Conservation (phyloP, 169 alveolate genomes). For the Toxoplasma gondii region DNA sequence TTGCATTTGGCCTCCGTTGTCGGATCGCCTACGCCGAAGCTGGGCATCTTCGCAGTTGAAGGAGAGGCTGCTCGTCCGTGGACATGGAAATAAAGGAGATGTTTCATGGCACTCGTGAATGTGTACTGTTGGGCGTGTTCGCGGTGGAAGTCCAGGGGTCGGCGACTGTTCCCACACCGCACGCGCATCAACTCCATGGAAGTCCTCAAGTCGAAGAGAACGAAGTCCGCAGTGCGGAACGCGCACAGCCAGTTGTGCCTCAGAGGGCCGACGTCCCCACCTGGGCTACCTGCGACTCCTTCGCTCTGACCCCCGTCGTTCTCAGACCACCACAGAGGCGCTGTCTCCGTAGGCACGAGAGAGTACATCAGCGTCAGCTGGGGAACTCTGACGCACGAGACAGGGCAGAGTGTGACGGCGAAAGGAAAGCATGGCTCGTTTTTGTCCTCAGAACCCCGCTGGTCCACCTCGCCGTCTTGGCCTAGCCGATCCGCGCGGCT, state of each 20-base stretch:
- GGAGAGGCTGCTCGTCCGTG: background rate
- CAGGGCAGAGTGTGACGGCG: background rate
- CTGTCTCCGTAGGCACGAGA: conserved; percentile 30
- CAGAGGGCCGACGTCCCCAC: background rate
- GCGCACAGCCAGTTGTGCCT: conserved; percentile 17
- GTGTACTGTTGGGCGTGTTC: background rate
- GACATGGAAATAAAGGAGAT: background rate
- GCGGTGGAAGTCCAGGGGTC: conserved; percentile 20
- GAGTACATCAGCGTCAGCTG: conserved; percentile 22
- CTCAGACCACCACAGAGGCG: conserved; percentile 14
- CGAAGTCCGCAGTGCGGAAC: conserved; percentile 4
- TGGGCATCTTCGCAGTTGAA: background rate
- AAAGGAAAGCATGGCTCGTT: background rate
- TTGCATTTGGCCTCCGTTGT: background rate
- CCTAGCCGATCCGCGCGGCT: too few species aligned
- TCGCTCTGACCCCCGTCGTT: too few species aligned
- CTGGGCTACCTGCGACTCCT: background rate
- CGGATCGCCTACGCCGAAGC: background rate
- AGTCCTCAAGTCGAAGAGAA: background rate
- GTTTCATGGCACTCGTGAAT: conserved; percentile 23
- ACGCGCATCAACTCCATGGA: conserved; percentile 24
- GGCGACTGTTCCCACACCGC: conserved; percentile 35
- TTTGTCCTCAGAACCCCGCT: background rate
- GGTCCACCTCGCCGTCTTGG: background rate
- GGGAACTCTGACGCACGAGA: background rate